phyloP scores from a whole-genome alignment of 2,329 filamentous ascomycete species.

The Epichloe scottii region DNA sequence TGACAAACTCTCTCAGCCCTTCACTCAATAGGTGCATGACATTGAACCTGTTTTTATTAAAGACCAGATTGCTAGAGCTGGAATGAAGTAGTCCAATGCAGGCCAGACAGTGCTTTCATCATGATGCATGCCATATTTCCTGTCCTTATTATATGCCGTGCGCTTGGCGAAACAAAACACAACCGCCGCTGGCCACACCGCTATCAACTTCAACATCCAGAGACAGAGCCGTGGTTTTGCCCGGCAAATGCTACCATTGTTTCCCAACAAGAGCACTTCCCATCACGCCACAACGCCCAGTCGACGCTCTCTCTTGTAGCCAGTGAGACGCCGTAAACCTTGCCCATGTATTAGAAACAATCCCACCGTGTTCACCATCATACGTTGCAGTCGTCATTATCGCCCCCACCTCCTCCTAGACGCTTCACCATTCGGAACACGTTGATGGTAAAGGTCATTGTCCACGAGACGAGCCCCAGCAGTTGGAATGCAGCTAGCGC shows the following conservation, averaged over 20 bases:
- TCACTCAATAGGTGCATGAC: no score
- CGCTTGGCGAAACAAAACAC: no score
- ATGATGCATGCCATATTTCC: no score
- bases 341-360: background rate
- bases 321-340: background rate
- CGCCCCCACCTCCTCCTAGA: constrained; percentile 41
- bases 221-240: no score
- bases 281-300: background rate
- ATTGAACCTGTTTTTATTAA: no score
- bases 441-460: constrained; percentile 79
- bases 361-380: background rate
- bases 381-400: constrained; percentile 1
- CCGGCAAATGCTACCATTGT: background rate
- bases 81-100: no score
- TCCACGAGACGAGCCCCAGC: constrained; percentile 77
- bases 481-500: constrained; percentile 68
- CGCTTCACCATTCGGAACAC: constrained; percentile 57
- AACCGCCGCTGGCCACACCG: no score
- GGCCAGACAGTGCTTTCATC: no score
- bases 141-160: no score
- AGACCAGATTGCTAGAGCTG: no score
- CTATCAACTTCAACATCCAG: no score
- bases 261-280: background rate
- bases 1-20: no score
- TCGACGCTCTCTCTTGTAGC: background rate